Percentiles rank a stretch among this genome's conserved stretches.
Evolutionary conservation across 2,329 filamentous ascomycete species (phyloP).

Genomic region (Pestalotiopsis sp.): DNA sequence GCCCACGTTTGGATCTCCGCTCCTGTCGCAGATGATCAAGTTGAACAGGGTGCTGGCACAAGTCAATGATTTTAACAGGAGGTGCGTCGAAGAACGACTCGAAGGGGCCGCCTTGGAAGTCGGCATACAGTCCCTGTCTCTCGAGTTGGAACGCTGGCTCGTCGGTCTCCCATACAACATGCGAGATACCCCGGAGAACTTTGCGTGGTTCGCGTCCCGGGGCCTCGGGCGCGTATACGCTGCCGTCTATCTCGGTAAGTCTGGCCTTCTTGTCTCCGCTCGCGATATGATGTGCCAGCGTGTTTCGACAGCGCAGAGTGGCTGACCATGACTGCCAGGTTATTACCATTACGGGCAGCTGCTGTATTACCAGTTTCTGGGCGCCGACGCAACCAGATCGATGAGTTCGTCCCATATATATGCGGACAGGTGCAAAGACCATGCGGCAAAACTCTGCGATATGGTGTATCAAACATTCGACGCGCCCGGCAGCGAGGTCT

Average conservation of each 20-base stretch:
- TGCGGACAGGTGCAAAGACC: conserved; percentile 40
- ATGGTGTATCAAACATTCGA: conserved; percentile 41
- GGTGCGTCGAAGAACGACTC: conserved; percentile 29
- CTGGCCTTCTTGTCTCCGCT: neutral
- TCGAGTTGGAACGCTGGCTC: conserved; percentile 38
- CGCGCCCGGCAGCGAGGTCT: conserved; percentile 39
- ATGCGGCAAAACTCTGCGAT: conserved; percentile 41
- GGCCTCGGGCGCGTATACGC: conserved; percentile 46
- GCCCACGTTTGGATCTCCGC: conserved; percentile 21
- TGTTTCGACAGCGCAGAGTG: neutral
- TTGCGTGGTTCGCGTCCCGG: conserved; percentile 35
- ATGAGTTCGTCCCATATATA: conserved; percentile 32
- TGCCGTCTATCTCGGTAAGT: conserved; percentile 42
- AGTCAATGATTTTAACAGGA: conserved; percentile 41
- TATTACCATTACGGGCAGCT: conserved; percentile 49
- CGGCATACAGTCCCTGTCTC: conserved; percentile 31
- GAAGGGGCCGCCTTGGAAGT: conserved; percentile 18
- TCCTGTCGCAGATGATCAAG: conserved; percentile 39
- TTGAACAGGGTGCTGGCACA: conserved; percentile 40
- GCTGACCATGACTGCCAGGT: neutral
- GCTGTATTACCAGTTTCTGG: conserved; percentile 49
- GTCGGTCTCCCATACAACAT: conserved; percentile 35
- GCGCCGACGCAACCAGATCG: conserved; percentile 10
- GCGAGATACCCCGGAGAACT: conserved; percentile 40
- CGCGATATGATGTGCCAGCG: neutral